Evolutionary conservation across 345 rosid species (phyloP), one percentile per base, ranked within the genome.

Genomic region (Syzygium jambos): DNA sequence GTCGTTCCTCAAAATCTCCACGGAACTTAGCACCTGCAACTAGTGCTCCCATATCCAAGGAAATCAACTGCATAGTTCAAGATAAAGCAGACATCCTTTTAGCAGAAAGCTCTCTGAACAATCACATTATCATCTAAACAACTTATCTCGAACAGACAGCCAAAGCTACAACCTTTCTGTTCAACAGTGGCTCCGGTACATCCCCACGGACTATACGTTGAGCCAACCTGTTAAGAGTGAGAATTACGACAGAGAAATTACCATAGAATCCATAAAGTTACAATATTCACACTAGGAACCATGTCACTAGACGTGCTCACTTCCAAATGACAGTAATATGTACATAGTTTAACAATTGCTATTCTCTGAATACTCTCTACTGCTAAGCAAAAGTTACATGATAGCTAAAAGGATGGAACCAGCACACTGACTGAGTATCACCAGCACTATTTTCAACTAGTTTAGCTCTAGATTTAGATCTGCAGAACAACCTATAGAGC

Each of bases 11-110:
- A 90, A 97, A 97, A 61, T 96, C 99, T 84, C 95, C 96, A 85
- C 95, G 94, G 89, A 86, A 96, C 88, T 94, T 94, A 88, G 99
- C 96, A 87, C 99, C 99, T 46, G 98, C 98, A 90, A 95, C 94
- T 61, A 98, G 90, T 12, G 99, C 94, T 86, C 98, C 98, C 97
- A 95, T 95, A 90, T 96, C 98, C 19, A 96, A 90, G 88, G 99
- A 95, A 89, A 96, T 95, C 89, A 95, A 91, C 99, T 96, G 93
- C 68, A 89, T 52, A 78, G 85, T 6, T 73, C 15, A 23, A 88
- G 78, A 86, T 30, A 57, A 78, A 30, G 30, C 12, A 4, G 38
- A 52, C n/a, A 34, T 29, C 13, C 23, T 38, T 1, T 61, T 55
- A 84, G 61, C 16, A 78, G 16, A 82, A 86, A 11, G 38, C 43